phyloP scores from a whole-genome alignment of 2,329 filamentous ascomycete genomes.

The Hypoxylon sp. region DNA sequence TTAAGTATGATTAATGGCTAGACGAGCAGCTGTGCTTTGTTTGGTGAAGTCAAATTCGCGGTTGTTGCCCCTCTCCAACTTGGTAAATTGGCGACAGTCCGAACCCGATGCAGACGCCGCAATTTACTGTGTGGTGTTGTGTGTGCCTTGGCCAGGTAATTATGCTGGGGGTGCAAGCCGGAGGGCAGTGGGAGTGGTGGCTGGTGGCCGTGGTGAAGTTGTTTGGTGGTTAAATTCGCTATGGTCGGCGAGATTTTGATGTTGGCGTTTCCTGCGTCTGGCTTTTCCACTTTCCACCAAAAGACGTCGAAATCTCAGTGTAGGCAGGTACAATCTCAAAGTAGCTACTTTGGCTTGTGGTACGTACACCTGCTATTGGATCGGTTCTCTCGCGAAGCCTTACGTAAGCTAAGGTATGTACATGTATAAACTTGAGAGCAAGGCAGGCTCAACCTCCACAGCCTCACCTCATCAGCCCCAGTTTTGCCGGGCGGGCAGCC shows the following conservation, averaged over 20 bases:
- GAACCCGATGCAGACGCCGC: conserved; percentile 36
- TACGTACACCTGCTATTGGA: conserved; percentile 26
- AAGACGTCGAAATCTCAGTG: conserved; percentile 34
- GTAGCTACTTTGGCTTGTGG: conserved; percentile 19
- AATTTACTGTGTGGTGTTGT: conserved; percentile 21
- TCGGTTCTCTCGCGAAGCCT: conserved; percentile 21
- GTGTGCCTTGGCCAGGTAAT: conserved; percentile 14
- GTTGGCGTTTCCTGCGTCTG: conserved; percentile 30
- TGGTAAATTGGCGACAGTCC: conserved; percentile 43
- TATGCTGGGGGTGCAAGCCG: conserved; percentile 15
- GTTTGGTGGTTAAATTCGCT: conserved; percentile 23
- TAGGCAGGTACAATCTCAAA: conserved; percentile 38
- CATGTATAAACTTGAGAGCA: not conserved
- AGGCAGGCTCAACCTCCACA: conserved; percentile 19
- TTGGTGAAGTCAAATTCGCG: conserved; percentile 23
- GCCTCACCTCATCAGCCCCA: conserved; percentile 42
- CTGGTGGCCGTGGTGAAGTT: conserved; percentile 19
- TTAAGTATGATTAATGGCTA: conserved; percentile 16
- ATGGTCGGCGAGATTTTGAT: conserved; percentile 29
- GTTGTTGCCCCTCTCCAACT: conserved; percentile 41
- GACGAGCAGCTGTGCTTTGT: conserved; percentile 20
- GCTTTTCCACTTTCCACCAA: conserved; percentile 25
- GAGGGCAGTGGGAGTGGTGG: conserved; percentile 19
- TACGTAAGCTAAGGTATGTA: not conserved
- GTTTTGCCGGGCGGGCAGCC: conserved; percentile 38